Base-by-base conservation (phyloP, 805 yeast genomes). In the Saccharomycopsis capsularis region DNA sequence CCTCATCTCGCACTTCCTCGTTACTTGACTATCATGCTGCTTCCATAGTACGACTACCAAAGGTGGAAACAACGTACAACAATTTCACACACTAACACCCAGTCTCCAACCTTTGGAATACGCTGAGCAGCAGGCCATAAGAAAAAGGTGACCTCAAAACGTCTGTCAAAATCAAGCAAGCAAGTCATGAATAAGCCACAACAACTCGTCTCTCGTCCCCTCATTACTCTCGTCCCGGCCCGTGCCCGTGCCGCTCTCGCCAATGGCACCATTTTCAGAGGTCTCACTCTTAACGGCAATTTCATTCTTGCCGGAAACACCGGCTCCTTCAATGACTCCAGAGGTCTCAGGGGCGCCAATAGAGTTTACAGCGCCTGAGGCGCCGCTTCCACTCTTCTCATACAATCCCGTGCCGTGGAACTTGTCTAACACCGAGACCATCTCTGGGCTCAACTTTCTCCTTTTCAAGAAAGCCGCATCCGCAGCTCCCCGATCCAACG, bases 121-220 rank as follows among this genome's bases (percentile, higher is more conserved):
- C n/a, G n/a, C n/a, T n/a, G n/a, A n/a, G n/a, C n/a, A n/a, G n/a
- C n/a, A n/a, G n/a, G n/a, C n/a, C n/a, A n/a, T n/a, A n/a, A n/a
- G n/a, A n/a, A n/a, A n/a, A n/a, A n/a, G n/a, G n/a, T n/a, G n/a
- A n/a, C n/a, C n/a, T n/a, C n/a, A n/a, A n/a, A n/a, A n/a, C n/a
- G n/a, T n/a, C n/a, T n/a, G n/a, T n/a, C n/a, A n/a, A n/a, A n/a
- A 34, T 25, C 63, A 62, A 11, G 75, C 67, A n/a, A 80, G 63
- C 46, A 84, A 72, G 56, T 82, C 90, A 63, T 79, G 81, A 34
- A 85, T 71, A 46, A 84, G 66, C 85, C 87, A 79, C 56, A 79
- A 77, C 54, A 85, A 66, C 59, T 85, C 95, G 48, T 82, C 84
- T 32, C 78, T 74, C 0, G 81, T 70, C 4, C 85, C 85, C 41